Percentiles rank a stretch among this genome's conserved stretches.
Evolutionary conservation across 164 flowering plant genomes (phyloP).

Genomic region (Malania oleifera): DNA sequence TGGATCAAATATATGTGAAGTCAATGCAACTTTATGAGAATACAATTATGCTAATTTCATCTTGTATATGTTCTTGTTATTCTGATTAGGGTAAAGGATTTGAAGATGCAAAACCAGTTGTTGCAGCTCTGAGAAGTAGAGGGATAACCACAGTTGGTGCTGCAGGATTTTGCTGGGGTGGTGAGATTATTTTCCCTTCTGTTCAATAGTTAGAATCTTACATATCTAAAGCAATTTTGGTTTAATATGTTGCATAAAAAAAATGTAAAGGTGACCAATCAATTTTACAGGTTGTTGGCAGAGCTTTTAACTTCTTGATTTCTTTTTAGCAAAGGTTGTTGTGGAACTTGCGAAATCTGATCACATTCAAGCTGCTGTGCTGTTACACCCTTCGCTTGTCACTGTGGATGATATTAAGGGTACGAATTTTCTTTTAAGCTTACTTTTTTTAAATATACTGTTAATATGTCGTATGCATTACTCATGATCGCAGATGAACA

Average conservation of each 20-base stretch:
- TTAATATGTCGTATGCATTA: too few species aligned
- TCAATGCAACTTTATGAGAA: background rate
- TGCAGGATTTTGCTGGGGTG: slow-evolving; percentile 57
- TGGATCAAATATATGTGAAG: background rate
- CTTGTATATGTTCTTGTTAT: background rate
- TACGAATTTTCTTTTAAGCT: slow-evolving; percentile 13
- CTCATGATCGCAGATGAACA: too few species aligned
- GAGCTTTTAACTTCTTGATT: background rate
- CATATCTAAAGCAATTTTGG: background rate
- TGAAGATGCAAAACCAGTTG: slow-evolving; percentile 42
- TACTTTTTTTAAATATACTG: too few species aligned
- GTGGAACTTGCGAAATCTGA: slow-evolving; percentile 24
- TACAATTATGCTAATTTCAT: background rate
- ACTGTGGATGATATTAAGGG: slow-evolving; percentile 35
- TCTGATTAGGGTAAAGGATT: slow-evolving; percentile 33
- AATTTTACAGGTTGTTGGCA: background rate
- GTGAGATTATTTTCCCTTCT: slow-evolving; percentile 17
- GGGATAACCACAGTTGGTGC: slow-evolving; percentile 41
- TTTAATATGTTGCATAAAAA: background rate
- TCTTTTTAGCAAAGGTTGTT: slow-evolving; percentile 29
- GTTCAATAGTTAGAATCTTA: background rate
- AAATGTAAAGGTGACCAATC: too few species aligned
- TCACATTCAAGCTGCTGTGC: slow-evolving; percentile 36
- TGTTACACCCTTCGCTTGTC: slow-evolving; percentile 38
- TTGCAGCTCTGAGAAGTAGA: slow-evolving; percentile 33